A percentile compares a stretch with the other conserved stretches of the same genome.
These are phyloP conservation scores for Enteropsectra breve DNA, from an alignment of 371 early-diverging fungal species.

Conservation along the genomic window DNA sequence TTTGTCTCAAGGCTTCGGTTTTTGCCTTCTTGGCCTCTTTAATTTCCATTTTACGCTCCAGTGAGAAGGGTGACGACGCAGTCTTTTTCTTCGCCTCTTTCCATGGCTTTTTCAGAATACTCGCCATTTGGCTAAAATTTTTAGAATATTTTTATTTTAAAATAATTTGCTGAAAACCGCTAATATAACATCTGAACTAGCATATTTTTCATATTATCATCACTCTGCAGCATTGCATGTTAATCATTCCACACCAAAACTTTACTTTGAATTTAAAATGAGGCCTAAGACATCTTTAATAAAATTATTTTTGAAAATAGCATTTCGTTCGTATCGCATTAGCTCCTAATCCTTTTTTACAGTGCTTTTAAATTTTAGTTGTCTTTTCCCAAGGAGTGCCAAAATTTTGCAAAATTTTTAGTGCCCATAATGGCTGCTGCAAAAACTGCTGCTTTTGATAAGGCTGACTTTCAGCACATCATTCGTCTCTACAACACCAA, in stretches of 20 bases:
- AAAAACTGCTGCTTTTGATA: constrained; percentile 33
- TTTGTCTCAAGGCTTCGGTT: constrained; percentile 8
- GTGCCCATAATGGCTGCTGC: constrained; percentile 8
- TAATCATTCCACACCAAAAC: too few species aligned
- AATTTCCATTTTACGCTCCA: constrained; percentile 8
- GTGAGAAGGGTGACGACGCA: not conserved
- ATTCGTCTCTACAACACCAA: constrained; percentile 98
- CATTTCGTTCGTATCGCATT: too few species aligned
- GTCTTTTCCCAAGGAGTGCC: too few species aligned
- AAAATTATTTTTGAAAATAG: too few species aligned
- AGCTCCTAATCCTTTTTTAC: too few species aligned
- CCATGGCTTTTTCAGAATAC: constrained; percentile 11
- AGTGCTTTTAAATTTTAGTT: too few species aligned
- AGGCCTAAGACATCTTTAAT: too few species aligned
- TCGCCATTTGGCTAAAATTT: constrained; percentile 24
- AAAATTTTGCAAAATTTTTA: constrained; percentile 28
- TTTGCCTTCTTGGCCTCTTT: constrained; percentile 16
- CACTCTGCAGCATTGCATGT: too few species aligned
- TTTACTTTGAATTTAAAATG: too few species aligned
- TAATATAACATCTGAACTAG: too few species aligned
- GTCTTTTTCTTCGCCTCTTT: constrained; percentile 3
- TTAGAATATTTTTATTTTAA: constrained; percentile 18
- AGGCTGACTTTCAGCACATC: constrained; percentile 74
- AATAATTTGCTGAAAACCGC: too few species aligned
- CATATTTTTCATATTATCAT: too few species aligned